Evolutionary conservation across 495 filamentous ascomycete genomes (phyloP), one percentile per base, ranked within the genome.

Genomic region (Bryoglossum gracile): DNA sequence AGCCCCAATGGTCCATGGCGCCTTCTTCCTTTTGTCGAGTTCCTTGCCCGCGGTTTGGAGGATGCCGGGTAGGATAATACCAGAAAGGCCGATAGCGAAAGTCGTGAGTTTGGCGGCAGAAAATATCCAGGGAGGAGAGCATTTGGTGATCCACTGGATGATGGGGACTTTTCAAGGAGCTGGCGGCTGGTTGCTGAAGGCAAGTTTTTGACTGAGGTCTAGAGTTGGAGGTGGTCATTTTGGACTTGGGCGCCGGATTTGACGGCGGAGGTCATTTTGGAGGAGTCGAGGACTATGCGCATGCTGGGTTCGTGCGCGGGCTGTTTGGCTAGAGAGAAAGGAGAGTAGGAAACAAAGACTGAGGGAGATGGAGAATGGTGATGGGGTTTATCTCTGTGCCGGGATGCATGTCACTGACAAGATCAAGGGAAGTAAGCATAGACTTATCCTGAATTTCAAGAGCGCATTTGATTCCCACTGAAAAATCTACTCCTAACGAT

Each of bases 111-210:
- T 62, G 25, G 18, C 71, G 55, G 16, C 43, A 49, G 50, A 75
- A 69, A 39, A 73, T 62, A 75, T 50, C 73, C 72, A 77, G 58
- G 64, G 60, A 2, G 63, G 65, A 16, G 65, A 60, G 54, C 75
- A 77, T 24, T 55, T 58, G 10, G 74, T 70, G 2, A 77, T 53
- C 73, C 74, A 77, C 26, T 68, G 65, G 39, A 72, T 47, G 44
- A 77, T 74, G n/a, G 74, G 74, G 24, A 75, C 60, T 56, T 76
- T 78, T 28, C 73, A 17, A 65, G 28, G 3, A 70, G 54, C 46
- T 78, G 77, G 8, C 34, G 34, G 5, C 13, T 30, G 6, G 26
- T 13, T 30, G 26, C 26, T 6, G 26, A 30, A 30, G 26, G 26
- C 6, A 30, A 30, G 26, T 30, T 13, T 30, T 30, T 30, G 13